phyloP scores from a whole-genome alignment of 192 early-diverging fungal species.

The Coemansia sp. region DNA sequence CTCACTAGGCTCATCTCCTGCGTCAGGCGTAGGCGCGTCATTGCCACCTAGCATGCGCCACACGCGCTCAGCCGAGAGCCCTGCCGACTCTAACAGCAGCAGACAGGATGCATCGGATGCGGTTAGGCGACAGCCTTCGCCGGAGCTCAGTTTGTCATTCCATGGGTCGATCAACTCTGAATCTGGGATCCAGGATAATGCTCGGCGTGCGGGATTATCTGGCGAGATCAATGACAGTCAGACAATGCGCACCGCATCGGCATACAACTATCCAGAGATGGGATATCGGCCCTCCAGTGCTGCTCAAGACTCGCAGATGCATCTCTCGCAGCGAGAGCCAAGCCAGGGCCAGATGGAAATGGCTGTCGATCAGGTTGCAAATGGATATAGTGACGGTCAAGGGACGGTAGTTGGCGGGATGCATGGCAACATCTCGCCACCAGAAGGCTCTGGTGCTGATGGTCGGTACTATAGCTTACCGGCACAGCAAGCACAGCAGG shows the following conservation, averaged over 20 bases:
- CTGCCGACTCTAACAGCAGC: constrained; percentile 12
- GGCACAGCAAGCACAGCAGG: constrained; percentile 10
- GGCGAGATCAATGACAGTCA: neutral
- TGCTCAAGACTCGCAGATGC: constrained; percentile 8
- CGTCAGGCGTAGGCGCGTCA: neutral
- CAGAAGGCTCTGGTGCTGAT: neutral
- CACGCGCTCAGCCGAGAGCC: constrained; percentile 24
- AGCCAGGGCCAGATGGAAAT: neutral
- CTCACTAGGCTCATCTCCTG: constrained; percentile 20
- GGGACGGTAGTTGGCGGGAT: neutral
- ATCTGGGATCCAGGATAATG: neutral
- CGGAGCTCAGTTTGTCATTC: constrained; percentile 13
- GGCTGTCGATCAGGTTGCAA: neutral
- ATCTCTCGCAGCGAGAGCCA: neutral
- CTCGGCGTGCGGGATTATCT: neutral
- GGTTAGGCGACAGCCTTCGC: constrained; percentile 16
- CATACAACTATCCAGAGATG: constrained; percentile 51
- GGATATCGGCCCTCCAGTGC: constrained; percentile 16
- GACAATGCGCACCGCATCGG: neutral
- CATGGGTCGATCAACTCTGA: constrained; percentile 11
- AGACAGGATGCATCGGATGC: constrained; percentile 7
- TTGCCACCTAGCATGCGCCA: constrained; percentile 20
- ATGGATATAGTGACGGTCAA: neutral
- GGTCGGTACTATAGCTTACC: neutral
- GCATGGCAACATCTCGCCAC: neutral